Base-by-base conservation (phyloP, 225 moss, liverwort and hornwort genomes). In the Physcomitrellopsis africana region DNA sequence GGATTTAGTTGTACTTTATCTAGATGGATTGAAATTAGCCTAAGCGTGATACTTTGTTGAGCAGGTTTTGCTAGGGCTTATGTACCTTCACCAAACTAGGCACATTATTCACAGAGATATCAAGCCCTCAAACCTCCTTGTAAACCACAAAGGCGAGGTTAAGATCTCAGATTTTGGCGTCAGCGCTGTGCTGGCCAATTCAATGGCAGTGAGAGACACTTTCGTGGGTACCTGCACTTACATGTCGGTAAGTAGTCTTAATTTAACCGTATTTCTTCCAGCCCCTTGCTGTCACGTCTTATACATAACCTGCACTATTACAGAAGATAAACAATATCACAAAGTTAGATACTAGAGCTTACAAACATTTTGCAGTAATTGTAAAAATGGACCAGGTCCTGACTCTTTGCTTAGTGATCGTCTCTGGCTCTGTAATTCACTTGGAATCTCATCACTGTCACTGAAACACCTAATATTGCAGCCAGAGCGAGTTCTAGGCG, bases 161-260 rank as follows among this genome's bases (percentile, higher is more conserved):
- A 96, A 96, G 65, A 96, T 96, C 57, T 91, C 96, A 44, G 96
- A 96, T 79, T 96, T 96, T 80, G 96, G 96, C 45, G 96, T 96
- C 11, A 96, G 96, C 76, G 94, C 94, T 14, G 88, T 92, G 76
- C 70, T 96, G 72, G 92, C 91, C 0, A 91, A 91, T 76, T 94
- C 96, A 37, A 89, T 96, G 92, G 96, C 80, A 68, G 83, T 92
- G 80, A 86, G 93, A 56, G 90, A 96, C 62, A 89, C 96, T 0
- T 96, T 96, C 60, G 92, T 96, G 54, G 96, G 96, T 43, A 96
- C 96, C 65, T 94, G 94, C 81, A 94, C 92, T 24, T 96, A 96
- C 22, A 96, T 96, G 96, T 96, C 96, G 89, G 94, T 94, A 84
- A 10, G 94, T 85, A 51, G 41, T 65, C 51, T 19, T 7, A 37